Base-by-base conservation (phyloP, 192 early-diverging fungal genomes). In the Backusella liffmaniae region DNA sequence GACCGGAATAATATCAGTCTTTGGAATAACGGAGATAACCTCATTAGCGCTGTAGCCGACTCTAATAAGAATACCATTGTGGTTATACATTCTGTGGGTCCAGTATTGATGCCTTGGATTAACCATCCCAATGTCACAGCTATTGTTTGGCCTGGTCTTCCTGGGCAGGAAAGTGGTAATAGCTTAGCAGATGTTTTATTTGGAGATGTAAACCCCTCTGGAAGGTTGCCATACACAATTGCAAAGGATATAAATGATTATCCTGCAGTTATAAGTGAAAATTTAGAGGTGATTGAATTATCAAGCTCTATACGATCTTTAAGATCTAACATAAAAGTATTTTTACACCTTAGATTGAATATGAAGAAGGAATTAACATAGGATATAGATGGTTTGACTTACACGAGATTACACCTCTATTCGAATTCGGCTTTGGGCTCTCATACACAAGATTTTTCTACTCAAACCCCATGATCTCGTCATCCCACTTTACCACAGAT, bases 81-180 rank as follows among this genome's bases (percentile, higher is more conserved):
- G 29, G 84, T 85, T 10, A 81, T 86, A 23, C 75, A 85, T 70
- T 70, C 81, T 30, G 80, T 84, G 36, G 91, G 88, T 44, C 74
- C 90, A 29, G 90, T 92, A 34, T 59, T 84, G 67, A 89, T 91
- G 88, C 82, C 86, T 18, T 91, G 86, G 88, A 74, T 86, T 65
- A 67, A 84, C 65, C 83, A 91, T 72, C 88, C 89, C n/a, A 90
- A 91, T 75, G 73, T 91, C 71, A 85, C 74, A 9, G 87, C 86
- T 59, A 79, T 89, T 3, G 70, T 91, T 73, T 79, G 78, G 35
- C 87, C 90, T 23, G 75, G 79, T 36, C 74, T 92, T 69, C 90
- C 90, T 30, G 91, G 91, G 23, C 89, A 92, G 78, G 91, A 93
- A 70, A 69, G 82, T 66, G 91, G 91, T 68, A 89, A 91, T 78